Evolutionary conservation across 768 basidiomycete species (phyloP).

Genomic region (Ephemerocybe angulata): DNA sequence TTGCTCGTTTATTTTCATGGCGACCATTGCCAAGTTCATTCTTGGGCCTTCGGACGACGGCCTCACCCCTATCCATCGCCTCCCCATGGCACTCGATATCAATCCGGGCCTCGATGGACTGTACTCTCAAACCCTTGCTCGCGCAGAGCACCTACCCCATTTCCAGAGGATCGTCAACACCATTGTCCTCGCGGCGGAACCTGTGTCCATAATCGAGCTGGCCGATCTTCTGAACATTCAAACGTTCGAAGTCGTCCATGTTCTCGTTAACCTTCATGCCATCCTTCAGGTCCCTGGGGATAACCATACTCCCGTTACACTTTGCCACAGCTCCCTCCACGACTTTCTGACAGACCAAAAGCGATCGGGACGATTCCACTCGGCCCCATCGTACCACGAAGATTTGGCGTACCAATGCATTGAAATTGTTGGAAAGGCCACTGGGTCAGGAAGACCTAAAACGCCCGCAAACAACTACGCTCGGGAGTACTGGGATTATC

Average conservation of each 20-base stretch:
- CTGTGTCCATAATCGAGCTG: background rate
- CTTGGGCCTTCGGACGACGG: background rate
- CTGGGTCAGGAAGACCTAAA: no score
- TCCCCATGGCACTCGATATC: background rate
- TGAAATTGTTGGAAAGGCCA: no score
- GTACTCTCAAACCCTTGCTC: background rate
- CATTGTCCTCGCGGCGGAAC: background rate
- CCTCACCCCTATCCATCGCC: background rate
- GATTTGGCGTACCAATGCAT: no score
- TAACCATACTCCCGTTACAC: background rate
- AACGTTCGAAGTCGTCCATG: background rate
- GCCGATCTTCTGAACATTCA: background rate
- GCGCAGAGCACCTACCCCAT: background rate
- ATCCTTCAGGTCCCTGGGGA: slow-evolving; percentile 3
- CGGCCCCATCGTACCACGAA: no score
- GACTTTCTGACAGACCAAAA: background rate
- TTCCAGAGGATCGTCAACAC: background rate
- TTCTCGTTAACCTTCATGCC: background rate
- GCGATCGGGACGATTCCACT: background rate
- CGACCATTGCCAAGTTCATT: slow-evolving; percentile 1
- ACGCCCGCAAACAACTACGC: no score
- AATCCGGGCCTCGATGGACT: slow-evolving; percentile 1
- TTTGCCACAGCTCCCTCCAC: background rate
- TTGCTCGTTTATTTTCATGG: slow-evolving; percentile 4
- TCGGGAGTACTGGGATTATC: no score